These are phyloP conservation scores for Phytophthora cajani DNA, from an alignment of 352 stramenopile species.

Conservation along the genomic window DNA sequence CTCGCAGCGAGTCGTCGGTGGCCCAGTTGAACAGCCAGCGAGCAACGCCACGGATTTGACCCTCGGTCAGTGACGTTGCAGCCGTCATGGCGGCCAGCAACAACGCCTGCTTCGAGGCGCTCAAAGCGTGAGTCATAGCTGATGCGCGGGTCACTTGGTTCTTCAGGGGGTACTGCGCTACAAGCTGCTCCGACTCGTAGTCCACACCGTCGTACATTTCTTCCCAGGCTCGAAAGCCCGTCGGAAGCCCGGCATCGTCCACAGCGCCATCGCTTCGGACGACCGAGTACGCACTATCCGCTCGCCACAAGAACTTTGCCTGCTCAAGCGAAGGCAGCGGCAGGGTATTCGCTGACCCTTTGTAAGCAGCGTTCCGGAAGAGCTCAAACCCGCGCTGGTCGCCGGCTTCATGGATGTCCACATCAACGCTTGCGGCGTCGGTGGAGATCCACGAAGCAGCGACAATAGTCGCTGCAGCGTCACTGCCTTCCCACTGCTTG, in stretches of 20 bases:
- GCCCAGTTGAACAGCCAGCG: slow-evolving; percentile 64
- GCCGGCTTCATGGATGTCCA: slow-evolving; percentile 42
- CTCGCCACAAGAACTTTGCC: slow-evolving; percentile 51
- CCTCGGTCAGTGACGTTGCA: slow-evolving; percentile 40
- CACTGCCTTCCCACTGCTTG: slow-evolving; percentile 54
- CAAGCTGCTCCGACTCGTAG: slow-evolving; percentile 56
- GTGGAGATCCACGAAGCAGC: slow-evolving; percentile 50
- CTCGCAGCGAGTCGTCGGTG: slow-evolving; percentile 41
- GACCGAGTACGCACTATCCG: slow-evolving; percentile 53
- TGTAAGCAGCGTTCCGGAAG: slow-evolving; percentile 35
- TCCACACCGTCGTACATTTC: slow-evolving; percentile 66
- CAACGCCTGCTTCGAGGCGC: slow-evolving; percentile 19
- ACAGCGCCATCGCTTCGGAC: slow-evolving; percentile 20
- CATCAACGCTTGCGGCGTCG: slow-evolving; percentile 40
- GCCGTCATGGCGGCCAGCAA: slow-evolving; percentile 40
- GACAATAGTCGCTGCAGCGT: slow-evolving; percentile 37
- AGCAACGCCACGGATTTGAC: slow-evolving; percentile 53
- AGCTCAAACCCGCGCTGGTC: slow-evolving; percentile 67
- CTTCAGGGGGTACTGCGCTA: slow-evolving; percentile 45
- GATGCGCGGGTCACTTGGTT: slow-evolving; percentile 21
- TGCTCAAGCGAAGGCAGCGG: slow-evolving; percentile 46
- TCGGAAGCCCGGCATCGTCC: slow-evolving; percentile 39
- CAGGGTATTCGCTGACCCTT: slow-evolving; percentile 3
- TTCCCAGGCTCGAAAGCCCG: slow-evolving; percentile 64
- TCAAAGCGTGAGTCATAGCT: slow-evolving; percentile 33